phyloP scores from a whole-genome alignment of 768 basidiomycete species.

The Mycena capillaripes region DNA sequence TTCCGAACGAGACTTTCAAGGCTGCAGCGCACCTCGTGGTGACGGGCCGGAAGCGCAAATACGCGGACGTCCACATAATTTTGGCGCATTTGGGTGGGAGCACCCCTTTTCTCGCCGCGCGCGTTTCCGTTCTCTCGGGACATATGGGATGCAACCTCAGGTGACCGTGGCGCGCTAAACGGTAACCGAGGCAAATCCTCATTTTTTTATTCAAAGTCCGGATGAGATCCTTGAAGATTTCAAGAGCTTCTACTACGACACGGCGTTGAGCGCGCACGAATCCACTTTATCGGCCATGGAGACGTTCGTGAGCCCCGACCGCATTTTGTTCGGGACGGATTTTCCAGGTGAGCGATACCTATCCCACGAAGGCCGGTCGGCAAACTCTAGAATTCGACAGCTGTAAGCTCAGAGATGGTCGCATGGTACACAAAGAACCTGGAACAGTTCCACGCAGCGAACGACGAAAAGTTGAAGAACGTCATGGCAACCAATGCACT shows the following conservation, averaged over 20 bases:
- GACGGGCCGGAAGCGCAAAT: conserved; percentile 75
- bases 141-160: conserved; percentile 79
- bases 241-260: conserved; percentile 80
- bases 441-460: conserved; percentile 60
- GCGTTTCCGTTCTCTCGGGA: conserved; percentile 75
- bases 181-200: neutral
- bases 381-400: conserved; percentile 48
- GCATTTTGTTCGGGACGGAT: conserved; percentile 80
- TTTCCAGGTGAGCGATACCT: conserved; percentile 70
- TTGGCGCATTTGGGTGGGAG: conserved; percentile 84
- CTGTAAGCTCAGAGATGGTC: conserved; percentile 68
- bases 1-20: conserved; percentile 87
- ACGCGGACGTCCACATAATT: conserved; percentile 71
- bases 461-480: conserved; percentile 54
- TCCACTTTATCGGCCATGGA: conserved; percentile 66
- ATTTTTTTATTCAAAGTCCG: conserved; percentile 47
- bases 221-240: conserved; percentile 81
- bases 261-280: conserved; percentile 73
- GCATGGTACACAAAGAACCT: conserved; percentile 74
- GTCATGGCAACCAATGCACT: conserved; percentile 67
- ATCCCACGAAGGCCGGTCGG: neutral
- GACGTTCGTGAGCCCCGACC: conserved; percentile 62
- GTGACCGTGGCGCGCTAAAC: conserved; percentile 23
- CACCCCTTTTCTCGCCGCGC: conserved; percentile 73
- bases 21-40: conserved; percentile 85